Evolutionary conservation across 768 basidiomycete genomes (phyloP).

Genomic region (Chalciporus pseudorubinellus): DNA sequence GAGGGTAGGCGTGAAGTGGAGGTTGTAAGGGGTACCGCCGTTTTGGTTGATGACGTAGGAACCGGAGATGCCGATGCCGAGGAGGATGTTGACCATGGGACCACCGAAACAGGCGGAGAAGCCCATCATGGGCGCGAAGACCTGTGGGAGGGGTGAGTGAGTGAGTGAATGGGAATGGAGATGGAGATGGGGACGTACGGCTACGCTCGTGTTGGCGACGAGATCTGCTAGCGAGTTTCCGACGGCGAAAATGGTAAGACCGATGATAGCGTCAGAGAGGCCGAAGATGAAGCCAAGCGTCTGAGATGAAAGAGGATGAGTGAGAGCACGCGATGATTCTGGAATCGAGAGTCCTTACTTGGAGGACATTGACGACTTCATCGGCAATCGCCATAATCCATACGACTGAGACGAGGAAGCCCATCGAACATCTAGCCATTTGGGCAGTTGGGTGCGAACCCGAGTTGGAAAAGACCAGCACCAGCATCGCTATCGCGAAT

Average conservation of each 20-base stretch:
- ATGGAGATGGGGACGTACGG: conserved; percentile 45
- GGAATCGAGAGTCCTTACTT: conserved; percentile 45
- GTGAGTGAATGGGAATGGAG: background rate
- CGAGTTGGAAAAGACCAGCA: conserved; percentile 56
- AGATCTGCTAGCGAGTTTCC: conserved; percentile 96
- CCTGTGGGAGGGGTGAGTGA: conserved; percentile 35
- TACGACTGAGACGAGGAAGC: conserved; percentile 85
- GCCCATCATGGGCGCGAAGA: conserved; percentile 90
- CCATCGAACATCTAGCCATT: conserved; percentile 81
- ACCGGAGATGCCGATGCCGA: conserved; percentile 91
- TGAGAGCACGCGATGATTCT: background rate
- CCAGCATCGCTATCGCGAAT: conserved; percentile 48
- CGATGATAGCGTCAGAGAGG: conserved; percentile 95
- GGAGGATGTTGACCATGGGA: conserved; percentile 87
- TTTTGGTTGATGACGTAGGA: conserved; percentile 75
- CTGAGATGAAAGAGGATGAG: conserved; percentile 39
- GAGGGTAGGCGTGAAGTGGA: conserved; percentile 80
- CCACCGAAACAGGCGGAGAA: conserved; percentile 95
- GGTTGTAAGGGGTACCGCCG: conserved; percentile 51
- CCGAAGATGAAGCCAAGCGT: conserved; percentile 93
- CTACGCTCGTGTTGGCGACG: conserved; percentile 95
- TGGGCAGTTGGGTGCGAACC: conserved; percentile 57
- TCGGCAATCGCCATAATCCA: conserved; percentile 99
- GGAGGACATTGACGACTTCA: conserved; percentile 88
- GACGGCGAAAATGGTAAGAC: conserved; percentile 93